A percentile compares a stretch with the other conserved stretches of the same genome.
Conservation (phyloP, 805 yeast species). For the Saccharomyces paradoxus region DNA sequence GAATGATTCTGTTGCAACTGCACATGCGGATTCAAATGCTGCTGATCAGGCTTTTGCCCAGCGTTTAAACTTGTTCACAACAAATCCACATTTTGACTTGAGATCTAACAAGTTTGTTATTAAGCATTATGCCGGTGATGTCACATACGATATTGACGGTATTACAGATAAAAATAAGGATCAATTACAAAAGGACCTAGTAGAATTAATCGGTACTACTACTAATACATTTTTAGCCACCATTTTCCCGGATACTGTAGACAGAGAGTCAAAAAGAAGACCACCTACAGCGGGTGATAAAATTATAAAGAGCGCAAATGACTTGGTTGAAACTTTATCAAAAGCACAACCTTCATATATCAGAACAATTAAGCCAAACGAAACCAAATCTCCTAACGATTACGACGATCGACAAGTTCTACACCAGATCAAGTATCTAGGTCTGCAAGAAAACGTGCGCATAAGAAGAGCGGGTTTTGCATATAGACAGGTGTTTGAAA, state of each 20-base stretch:
- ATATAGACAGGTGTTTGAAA: conserved; percentile 88
- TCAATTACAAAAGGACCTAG: conserved; percentile 74
- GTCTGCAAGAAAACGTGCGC: conserved; percentile 88
- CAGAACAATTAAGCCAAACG: conserved; percentile 93
- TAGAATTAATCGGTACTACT: conserved; percentile 67
- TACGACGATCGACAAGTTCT: conserved; percentile 80
- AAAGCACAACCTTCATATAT: conserved; percentile 86
- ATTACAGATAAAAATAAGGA: conserved; percentile 96
- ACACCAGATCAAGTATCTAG: conserved; percentile 89
- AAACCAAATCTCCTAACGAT: conserved; percentile 78
- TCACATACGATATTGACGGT: conserved; percentile 75
- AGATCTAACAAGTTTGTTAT: conserved; percentile 77
- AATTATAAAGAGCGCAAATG: conserved; percentile 81
- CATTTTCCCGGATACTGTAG: conserved; percentile 56
- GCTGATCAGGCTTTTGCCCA: conserved; percentile 93
- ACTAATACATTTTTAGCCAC: conserved; percentile 49
- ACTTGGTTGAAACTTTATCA: conserved; percentile 75
- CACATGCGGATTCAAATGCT: conserved; percentile 90
- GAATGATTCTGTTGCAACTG: conserved; percentile 93
- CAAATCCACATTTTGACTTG: conserved; percentile 77
- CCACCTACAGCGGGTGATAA: conserved; percentile 94
- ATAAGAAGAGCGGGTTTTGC: conserved; percentile 97
- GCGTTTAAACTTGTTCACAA: conserved; percentile 71
- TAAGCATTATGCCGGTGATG: conserved; percentile 97
- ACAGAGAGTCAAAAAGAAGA: conserved; percentile 59